Evolutionary conservation across 768 basidiomycete genomes (phyloP).

Genomic region (Dentipellis fragilis): DNA sequence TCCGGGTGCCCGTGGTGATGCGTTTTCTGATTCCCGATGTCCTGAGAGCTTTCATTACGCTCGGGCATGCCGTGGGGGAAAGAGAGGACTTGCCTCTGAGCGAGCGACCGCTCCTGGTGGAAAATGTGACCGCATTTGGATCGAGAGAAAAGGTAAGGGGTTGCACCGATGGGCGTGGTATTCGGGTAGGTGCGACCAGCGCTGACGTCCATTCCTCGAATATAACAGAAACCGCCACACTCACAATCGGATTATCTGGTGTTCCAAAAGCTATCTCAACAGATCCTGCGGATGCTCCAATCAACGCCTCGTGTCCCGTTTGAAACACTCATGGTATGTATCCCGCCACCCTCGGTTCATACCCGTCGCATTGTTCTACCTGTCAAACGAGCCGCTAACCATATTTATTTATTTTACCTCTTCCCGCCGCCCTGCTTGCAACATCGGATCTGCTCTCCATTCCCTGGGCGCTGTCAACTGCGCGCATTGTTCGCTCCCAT

Average conservation of each 20-base stretch:
- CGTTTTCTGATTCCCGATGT: slow-evolving; percentile 59
- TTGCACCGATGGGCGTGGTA: background rate
- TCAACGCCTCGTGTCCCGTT: slow-evolving; percentile 42
- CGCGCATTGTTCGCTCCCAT: slow-evolving; percentile 1
- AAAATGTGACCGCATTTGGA: slow-evolving; percentile 61
- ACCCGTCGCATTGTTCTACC: background rate
- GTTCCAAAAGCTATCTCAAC: slow-evolving; percentile 57
- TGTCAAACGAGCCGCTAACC: background rate
- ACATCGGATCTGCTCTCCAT: background rate
- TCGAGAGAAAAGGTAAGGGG: slow-evolving; percentile 54
- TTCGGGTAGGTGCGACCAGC: background rate
- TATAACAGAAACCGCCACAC: slow-evolving; percentile 52
- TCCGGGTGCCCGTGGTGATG: slow-evolving; percentile 30
- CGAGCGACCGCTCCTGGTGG: slow-evolving; percentile 33
- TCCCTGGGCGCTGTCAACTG: slow-evolving; percentile 3
- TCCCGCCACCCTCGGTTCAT: background rate
- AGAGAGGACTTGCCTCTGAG: background rate
- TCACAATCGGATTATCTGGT: slow-evolving; percentile 58
- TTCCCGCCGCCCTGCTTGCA: background rate
- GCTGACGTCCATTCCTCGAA: background rate
- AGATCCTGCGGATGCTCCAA: slow-evolving; percentile 51
- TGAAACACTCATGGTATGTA: slow-evolving; percentile 40
- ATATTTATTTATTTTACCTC: background rate
- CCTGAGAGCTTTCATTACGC: slow-evolving; percentile 51
- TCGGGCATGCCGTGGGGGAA: slow-evolving; percentile 22